Evolutionary conservation across 2,329 filamentous ascomycete genomes (phyloP).

Genomic region (Aquanectria penicillioides): DNA sequence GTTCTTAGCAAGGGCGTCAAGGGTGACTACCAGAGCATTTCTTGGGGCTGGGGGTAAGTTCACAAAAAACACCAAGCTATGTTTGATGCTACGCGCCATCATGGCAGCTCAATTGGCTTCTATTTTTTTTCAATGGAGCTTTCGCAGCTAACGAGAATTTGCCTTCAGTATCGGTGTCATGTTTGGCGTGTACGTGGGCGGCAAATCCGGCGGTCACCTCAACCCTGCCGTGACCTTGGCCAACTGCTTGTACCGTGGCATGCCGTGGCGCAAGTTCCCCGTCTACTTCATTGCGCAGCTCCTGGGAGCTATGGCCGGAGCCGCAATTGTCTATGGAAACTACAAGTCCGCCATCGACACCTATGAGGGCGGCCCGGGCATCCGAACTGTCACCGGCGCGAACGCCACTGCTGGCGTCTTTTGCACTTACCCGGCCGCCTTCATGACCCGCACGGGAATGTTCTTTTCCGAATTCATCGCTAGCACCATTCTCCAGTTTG

Average conservation of each 20-base stretch:
- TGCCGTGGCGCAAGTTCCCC: conserved; percentile 76
- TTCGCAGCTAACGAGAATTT: conserved; percentile 19
- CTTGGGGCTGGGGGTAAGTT: conserved; percentile 61
- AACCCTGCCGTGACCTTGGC: conserved; percentile 77
- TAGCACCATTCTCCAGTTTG: conserved; percentile 74
- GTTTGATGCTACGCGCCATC: no score
- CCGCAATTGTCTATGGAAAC: conserved; percentile 69
- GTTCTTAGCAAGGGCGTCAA: conserved; percentile 62
- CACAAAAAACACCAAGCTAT: no score
- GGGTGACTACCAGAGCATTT: conserved; percentile 61
- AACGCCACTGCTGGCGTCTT: conserved; percentile 77
- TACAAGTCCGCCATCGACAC: conserved; percentile 72
- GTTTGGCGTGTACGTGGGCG: conserved; percentile 73
- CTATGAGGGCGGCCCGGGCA: conserved; percentile 68
- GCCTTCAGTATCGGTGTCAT: conserved; percentile 69
- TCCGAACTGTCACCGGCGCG: conserved; percentile 68
- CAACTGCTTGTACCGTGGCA: conserved; percentile 74
- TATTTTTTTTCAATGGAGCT: no score
- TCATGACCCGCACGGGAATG: conserved; percentile 73
- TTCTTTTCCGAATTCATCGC: conserved; percentile 80
- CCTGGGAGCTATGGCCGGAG: conserved; percentile 72
- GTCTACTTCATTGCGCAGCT: conserved; percentile 74
- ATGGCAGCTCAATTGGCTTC: no score
- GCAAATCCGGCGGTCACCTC: conserved; percentile 74
- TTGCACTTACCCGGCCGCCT: conserved; percentile 75